A percentile compares a stretch with the other conserved stretches of the same genome.
phyloP scores from a whole-genome alignment of 495 filamentous ascomycete genomes.

The Jackrogersella minutella region DNA sequence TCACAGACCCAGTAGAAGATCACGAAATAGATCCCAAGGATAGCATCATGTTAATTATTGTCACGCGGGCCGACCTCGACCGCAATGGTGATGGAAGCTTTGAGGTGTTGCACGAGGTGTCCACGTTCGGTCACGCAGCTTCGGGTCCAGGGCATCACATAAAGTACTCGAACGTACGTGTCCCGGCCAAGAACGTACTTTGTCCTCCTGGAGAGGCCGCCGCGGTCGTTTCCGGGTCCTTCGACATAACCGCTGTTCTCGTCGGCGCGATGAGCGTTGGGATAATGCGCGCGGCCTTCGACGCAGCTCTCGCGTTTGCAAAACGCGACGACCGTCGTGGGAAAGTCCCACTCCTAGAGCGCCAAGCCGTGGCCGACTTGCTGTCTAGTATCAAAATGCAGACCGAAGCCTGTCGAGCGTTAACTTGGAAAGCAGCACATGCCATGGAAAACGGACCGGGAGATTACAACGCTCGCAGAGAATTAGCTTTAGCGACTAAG shows the following conservation, averaged over 20 bases:
- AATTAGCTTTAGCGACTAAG: conserved; percentile 61
- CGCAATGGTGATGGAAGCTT: conserved; percentile 51
- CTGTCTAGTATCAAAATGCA: conserved; percentile 63
- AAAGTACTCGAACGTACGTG: conserved; percentile 56
- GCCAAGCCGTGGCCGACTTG: conserved; percentile 61
- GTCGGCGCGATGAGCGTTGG: conserved; percentile 64
- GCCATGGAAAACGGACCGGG: conserved; percentile 51
- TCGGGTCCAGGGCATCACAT: conserved; percentile 57
- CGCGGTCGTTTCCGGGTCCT: conserved; percentile 48
- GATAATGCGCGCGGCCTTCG: conserved; percentile 62
- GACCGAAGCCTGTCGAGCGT: conserved; percentile 57
- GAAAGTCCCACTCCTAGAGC: conserved; percentile 51
- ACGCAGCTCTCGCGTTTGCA: conserved; percentile 59
- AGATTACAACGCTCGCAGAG: conserved; percentile 51
- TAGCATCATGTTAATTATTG: conserved; percentile 57
- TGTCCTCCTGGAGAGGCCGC: conserved; percentile 53
- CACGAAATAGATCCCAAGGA: conserved; percentile 45
- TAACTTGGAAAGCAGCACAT: conserved; percentile 62
- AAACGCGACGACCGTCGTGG: conserved; percentile 54
- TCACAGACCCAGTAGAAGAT: conserved; percentile 35
- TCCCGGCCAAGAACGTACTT: conserved; percentile 57
- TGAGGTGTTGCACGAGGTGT: conserved; percentile 52
- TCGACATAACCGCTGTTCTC: conserved; percentile 55
- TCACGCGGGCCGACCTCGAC: conserved; percentile 56
- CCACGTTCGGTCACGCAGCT: conserved; percentile 52